These are phyloP conservation scores for Dillenia turbinata DNA, from an alignment of 164 flowering plant species.

Conservation along the genomic window DNA sequence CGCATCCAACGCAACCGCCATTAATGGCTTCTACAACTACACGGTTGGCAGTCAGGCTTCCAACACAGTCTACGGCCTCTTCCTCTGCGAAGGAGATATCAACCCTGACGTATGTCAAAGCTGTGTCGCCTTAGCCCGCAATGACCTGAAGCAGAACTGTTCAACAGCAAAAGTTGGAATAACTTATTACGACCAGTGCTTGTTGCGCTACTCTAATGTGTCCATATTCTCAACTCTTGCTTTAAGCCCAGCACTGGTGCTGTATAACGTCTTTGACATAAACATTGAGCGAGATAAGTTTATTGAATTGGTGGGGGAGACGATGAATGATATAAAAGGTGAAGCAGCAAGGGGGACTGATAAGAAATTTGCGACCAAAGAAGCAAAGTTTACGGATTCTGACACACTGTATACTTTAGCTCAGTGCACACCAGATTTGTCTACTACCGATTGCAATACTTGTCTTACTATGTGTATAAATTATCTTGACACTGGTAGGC, in stretches of 20 bases:
- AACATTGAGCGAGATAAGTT: background rate
- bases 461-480: background rate
- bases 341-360: background rate
- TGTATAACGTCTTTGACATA: background rate
- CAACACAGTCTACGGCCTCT: slow-evolving; percentile 12
- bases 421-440: slow-evolving; percentile 21
- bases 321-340: background rate
- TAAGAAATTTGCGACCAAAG: slow-evolving; percentile 4
- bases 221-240: background rate
- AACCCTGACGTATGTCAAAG: slow-evolving; percentile 4
- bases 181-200: slow-evolving; percentile 19
- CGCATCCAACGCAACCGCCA: background rate
- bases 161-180: slow-evolving; percentile 14
- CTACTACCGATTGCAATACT: background rate
- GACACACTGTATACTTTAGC: slow-evolving; percentile 8
- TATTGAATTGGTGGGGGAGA: background rate
- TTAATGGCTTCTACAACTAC: slow-evolving; percentile 14
- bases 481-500: background rate
- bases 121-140: slow-evolving; percentile 14
- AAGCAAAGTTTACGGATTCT: background rate
- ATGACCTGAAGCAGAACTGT: slow-evolving; percentile 6
- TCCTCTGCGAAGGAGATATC: slow-evolving; percentile 28
- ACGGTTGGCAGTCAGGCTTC: slow-evolving; percentile 8
- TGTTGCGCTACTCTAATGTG: slow-evolving; percentile 21
- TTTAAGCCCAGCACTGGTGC: background rate